Conservation (phyloP, 1,284 basidiomycete species). For the Leccinum fallax region DNA sequence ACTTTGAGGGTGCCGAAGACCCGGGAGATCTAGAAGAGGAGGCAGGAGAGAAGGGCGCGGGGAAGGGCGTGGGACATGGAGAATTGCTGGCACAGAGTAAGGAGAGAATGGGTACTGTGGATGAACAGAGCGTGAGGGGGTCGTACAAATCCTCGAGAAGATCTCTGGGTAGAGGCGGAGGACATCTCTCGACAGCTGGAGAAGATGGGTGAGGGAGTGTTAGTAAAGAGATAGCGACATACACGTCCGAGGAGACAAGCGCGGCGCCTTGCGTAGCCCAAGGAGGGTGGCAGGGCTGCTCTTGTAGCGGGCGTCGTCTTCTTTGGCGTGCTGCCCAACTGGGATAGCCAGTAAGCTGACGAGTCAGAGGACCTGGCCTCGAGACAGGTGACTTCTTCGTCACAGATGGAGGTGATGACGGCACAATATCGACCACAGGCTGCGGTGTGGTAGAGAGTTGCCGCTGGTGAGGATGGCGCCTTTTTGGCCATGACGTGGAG, state of each 20-base stretch:
- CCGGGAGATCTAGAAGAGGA: neutral
- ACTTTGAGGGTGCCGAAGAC: neutral
- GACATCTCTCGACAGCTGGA: conserved; percentile 78
- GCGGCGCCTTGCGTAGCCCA: conserved; percentile 50
- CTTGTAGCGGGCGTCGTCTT: conserved; percentile 76
- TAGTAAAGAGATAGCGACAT: conserved; percentile 35
- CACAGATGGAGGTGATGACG: conserved; percentile 65
- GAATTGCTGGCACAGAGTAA: neutral
- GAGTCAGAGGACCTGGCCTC: conserved; percentile 80
- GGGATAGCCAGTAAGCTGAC: conserved; percentile 94
- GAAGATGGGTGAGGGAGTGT: neutral
- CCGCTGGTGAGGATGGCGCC: conserved; percentile 93
- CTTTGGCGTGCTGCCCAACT: conserved; percentile 71
- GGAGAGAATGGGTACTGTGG: conserved; percentile 36
- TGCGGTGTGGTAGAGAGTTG: conserved; percentile 94
- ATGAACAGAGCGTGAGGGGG: conserved; percentile 84
- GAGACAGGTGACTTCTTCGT: conserved; percentile 80
- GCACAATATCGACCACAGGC: conserved; percentile 91
- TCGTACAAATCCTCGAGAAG: conserved; percentile 38
- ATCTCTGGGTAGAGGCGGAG: conserved; percentile 66
- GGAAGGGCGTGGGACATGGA: conserved; percentile 76
- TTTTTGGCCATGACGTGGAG: conserved; percentile 93
- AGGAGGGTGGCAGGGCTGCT: conserved; percentile 49
- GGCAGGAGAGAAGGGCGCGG: neutral
- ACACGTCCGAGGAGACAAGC: conserved; percentile 86